Base-by-base conservation (phyloP, 2,329 filamentous ascomycete genomes). In the Fusarium luffae region DNA sequence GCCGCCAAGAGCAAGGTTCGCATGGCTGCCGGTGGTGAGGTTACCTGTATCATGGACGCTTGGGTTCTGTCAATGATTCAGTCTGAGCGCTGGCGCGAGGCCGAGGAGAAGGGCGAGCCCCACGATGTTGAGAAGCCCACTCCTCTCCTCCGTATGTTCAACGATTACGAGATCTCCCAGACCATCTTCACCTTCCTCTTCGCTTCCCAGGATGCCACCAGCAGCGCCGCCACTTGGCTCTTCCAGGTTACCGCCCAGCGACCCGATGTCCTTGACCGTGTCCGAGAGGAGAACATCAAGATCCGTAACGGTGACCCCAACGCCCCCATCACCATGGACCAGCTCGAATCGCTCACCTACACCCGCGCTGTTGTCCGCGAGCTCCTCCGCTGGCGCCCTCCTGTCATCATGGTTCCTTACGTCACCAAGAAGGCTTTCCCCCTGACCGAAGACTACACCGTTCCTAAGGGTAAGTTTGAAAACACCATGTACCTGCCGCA, bases 341-440 rank as follows among this genome's bases (percentile, higher is more conserved):
- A 96, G 81, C 88, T 98, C 48, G 96, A 98, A 78, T 90, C 91
- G 54, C 89, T 98, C 86, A 88, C 89, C 16, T 98, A 97, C 81
- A 98, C 96, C 44, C 92, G 93, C 63, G 95, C 94, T 42, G 93
- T 97, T 44, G 92, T 98, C 71, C 93, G 92, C 75, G 94, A 97
- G 84, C 91, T 93, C 62, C 88, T 97, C 70, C 93, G 96, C 77
- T 98, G 97, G 85, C 92, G 95, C 59, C 96, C 96, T 70, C 96
- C 96, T 59, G 96, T 99, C 76, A 88, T 98, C 81, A 97, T 99
- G 93, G 93, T 98, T 52, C 96, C 96, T 34, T 98, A 98, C 81
- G 80, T 94, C 67, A 93, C 90, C 71, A 98, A 98, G 90, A 97
- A 97, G 85, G 84, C 92, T 59, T 99, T 98, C 87, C 94, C 94